phyloP scores from a whole-genome alignment of 2,329 filamentous ascomycete genomes.

The Leptographium flavum region DNA sequence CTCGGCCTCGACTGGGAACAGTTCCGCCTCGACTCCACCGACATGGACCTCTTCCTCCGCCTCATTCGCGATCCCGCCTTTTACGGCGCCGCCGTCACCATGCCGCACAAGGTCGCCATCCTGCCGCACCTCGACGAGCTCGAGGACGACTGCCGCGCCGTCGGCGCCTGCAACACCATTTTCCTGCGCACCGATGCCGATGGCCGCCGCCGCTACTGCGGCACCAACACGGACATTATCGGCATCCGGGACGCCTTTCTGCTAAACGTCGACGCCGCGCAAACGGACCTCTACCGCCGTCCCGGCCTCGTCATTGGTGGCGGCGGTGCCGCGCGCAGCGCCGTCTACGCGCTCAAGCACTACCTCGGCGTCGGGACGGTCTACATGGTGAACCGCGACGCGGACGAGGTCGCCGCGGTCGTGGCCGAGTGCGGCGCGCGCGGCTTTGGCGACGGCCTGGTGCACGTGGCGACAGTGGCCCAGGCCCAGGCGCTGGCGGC shows the following conservation, averaged over 20 bases:
- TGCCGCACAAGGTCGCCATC: constrained; percentile 73
- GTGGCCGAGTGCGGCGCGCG: constrained; percentile 45
- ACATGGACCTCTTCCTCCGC: constrained; percentile 32
- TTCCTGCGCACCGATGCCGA: constrained; percentile 39
- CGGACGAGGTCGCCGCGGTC: constrained; percentile 50
- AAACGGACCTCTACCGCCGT: constrained; percentile 35
- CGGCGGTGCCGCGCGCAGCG: constrained; percentile 64
- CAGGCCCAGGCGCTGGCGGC: constrained; percentile 43
- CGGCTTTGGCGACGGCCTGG: constrained; percentile 43
- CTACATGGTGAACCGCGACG: constrained; percentile 66
- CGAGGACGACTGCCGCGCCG: constrained; percentile 55
- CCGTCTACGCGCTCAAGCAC: constrained; percentile 59
- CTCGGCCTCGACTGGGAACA: constrained; percentile 37
- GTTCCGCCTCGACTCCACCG: constrained; percentile 35
- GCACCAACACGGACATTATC: constrained; percentile 70
- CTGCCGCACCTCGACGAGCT: constrained; percentile 59
- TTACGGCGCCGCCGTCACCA: constrained; percentile 61
- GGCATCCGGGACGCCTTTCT: constrained; percentile 62
- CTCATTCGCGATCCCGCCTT: constrained; percentile 43
- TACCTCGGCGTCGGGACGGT: constrained; percentile 54
- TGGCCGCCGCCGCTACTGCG: constrained; percentile 42
- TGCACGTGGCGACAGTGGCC: constrained; percentile 46
- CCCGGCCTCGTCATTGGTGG: constrained; percentile 64
- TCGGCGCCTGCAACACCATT: constrained; percentile 70
- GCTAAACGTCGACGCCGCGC: constrained; percentile 30